Base-by-base conservation (phyloP, 2,329 filamentous ascomycete genomes). In the Xylogone sp. region DNA sequence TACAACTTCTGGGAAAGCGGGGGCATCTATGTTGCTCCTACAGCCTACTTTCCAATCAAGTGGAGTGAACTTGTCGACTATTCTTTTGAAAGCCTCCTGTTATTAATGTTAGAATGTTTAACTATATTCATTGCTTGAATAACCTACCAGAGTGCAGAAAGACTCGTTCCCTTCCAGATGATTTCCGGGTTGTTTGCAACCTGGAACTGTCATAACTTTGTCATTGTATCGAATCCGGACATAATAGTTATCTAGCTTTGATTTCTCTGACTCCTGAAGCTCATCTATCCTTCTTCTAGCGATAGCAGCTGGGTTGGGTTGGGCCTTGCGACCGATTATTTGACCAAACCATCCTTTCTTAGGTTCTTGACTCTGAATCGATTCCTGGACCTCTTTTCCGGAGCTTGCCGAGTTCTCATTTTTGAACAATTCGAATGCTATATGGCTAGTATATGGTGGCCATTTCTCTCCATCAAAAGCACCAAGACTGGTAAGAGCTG, bases 191-290 rank as follows among this genome's bases (percentile, higher is more conserved):
- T 78, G 71, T 58, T 79, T 83, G 69, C 94, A 99, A 2, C 90
- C 92, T 0, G 93, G 93, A 18, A 99, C 78, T 13, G 78, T 82
- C 64, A 97, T 82, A 3, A 90, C 81, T 49, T 79, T 77, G 67
- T 97, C 94, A 62, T 99, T 99, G 70, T 96, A 99, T 47, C 92
- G 82, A 52, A 99, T 69, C 18, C 94, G 84, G 13, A 99, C 93
- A 69, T 88, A 99, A 74, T 95, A 91, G 2, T 83, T 86, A 21
- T 87, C 75, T 10, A 95, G 69, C 50, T 75, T 77, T 16, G 75
- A 69, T 59, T 77, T 82, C 60, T 92, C 82, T 1, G 70, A 65
- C 0, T 75, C 69, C 0, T 74, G 76, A 50, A 94, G 72, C 12
- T 82, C 73, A 1, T 73, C 63, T 5, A 78, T 74, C 12, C 76